These are phyloP conservation scores for Thuidium tamariscinum DNA, from an alignment of 225 moss, liverwort and hornwort species.

Conservation along the genomic window DNA sequence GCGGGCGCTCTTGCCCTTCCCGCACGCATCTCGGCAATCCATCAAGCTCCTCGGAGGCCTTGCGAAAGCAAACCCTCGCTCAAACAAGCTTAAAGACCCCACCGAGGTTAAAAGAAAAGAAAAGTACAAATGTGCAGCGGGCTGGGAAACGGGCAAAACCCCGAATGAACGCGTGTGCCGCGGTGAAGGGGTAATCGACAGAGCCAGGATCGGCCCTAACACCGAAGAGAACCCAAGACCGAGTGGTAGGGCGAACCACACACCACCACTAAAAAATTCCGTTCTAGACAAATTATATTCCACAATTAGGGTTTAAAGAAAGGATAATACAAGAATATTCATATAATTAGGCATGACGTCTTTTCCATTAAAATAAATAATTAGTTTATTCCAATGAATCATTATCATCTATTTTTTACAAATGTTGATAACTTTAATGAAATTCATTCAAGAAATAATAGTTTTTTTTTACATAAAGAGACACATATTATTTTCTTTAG, in stretches of 20 bases:
- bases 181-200: background rate
- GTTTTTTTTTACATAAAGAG: rapidly evolving
- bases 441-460: background rate
- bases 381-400: background rate
- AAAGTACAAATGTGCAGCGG: background rate
- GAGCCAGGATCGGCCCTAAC: background rate
- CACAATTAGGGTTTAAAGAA: background rate
- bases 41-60: background rate
- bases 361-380: background rate
- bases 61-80: background rate
- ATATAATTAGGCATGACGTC: background rate
- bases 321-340: rapidly evolving
- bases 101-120: background rate
- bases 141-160: background rate
- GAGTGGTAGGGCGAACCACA: background rate
- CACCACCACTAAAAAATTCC: background rate
- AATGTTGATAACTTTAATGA: background rate
- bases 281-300: background rate
- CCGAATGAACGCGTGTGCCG: background rate
- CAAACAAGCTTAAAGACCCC: background rate
- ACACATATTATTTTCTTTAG: rapidly evolving
- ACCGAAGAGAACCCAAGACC: background rate
- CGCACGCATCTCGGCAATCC: background rate
- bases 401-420: background rate
- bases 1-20: background rate